Evolutionary conservation across 169 alveolate species (phyloP), one percentile per base, ranked within the genome.

Genomic region (Babesia bovis): DNA sequence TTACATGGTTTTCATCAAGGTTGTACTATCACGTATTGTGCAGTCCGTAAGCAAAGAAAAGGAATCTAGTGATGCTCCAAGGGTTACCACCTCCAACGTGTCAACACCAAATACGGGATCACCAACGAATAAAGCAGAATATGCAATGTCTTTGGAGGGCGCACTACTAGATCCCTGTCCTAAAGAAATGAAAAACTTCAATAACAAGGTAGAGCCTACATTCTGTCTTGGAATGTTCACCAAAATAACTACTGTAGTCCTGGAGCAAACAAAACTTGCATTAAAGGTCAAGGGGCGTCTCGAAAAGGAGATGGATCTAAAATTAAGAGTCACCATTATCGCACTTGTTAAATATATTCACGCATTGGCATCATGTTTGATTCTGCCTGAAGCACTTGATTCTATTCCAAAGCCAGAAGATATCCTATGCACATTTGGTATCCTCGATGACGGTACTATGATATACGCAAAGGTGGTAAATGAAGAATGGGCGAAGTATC

Each of bases 141-240:
- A 19, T 33, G 15, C 13, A 23, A 1, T 35, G 19, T 4, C 53
- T 36, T 41, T 57, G 21, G 67, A 30, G 38, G 85, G 85, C n/a
- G 33, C 67, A 2, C 55, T 78, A 45, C 44, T 78, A 61, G 86
- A 78, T 28, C 86, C 86, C 23, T 65, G 67, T n/a, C 56, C 33
- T n/a, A 45, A 36, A 49, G 86, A 61, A 26, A 28, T 78, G 25
- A 55, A 38, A 17, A 21, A 25, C 21, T 78, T 78, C 55, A 67
- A 53, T 28, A 32, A 10, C 45, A 68, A 53, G 30, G 72, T 45
- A 17, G 49, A 68, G 51, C 58, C 86, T 15, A 23, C 60, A 32
- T 78, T 78, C 65, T 53, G 26, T 52, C 83, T 78, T 35, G 86
- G 86, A 1, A 59, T 78, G 6, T 78, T 78, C 68, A 56, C 82